These are phyloP conservation scores for Lupinus albus DNA, from an alignment of 306 rosid species.

Conservation along the genomic window DNA sequence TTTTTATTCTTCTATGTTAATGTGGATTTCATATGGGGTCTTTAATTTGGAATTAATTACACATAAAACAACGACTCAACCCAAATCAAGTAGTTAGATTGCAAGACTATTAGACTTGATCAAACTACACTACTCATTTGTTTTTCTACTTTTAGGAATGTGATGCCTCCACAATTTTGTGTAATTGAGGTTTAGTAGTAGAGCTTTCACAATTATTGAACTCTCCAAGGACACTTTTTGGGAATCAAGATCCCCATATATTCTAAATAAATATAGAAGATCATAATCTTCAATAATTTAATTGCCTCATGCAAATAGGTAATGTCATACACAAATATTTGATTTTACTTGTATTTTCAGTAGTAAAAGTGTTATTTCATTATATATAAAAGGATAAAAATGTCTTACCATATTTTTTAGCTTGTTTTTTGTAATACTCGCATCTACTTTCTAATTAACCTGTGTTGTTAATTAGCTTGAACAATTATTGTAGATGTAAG, in stretches of 20 bases:
- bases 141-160: conserved; percentile 35
- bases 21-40: background rate
- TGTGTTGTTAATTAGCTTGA: too few relatives aligned
- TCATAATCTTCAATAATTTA: background rate
- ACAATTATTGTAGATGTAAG: conserved; percentile 13
- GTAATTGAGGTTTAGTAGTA: conserved; percentile 34
- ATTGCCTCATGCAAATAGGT: conserved; percentile 31
- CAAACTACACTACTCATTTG: conserved; percentile 13
- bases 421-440: too few relatives aligned
- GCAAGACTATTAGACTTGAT: conserved; percentile 33
- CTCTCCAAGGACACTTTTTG: conserved; percentile 7
- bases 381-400: too few relatives aligned
- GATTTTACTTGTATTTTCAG: too few relatives aligned
- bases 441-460: conserved; percentile 21
- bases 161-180: conserved; percentile 40
- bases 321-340: conserved; percentile 42
- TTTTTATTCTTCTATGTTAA: conserved; percentile 8
- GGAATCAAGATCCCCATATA: background rate
- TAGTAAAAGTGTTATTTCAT: too few relatives aligned
- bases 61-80: conserved; percentile 28
- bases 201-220: conserved; percentile 31
- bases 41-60: conserved; percentile 19
- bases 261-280: background rate
- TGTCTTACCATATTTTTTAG: too few relatives aligned
- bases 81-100: conserved; percentile 25